Evolutionary conservation across 169 alveolate genomes (phyloP), one percentile per base, ranked within the genome.

Genomic region (Plasmodium gallinaceum): DNA sequence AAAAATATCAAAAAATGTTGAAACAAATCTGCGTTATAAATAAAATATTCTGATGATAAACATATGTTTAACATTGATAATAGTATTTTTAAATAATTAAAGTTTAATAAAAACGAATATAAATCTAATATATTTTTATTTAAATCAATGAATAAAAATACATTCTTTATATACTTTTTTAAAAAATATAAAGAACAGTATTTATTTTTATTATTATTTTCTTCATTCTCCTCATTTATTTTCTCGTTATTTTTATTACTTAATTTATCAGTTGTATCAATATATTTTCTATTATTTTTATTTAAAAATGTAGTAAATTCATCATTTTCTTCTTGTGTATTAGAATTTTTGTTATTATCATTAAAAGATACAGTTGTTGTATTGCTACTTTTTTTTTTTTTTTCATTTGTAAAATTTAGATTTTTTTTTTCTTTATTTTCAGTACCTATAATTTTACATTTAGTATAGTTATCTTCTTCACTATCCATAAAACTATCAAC

Each of bases 31-130:
- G 12, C 32, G 52, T 62, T 69, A 72, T 83, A 83, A 2, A 83
- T 69, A 83, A 83, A 83, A 42, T 70, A 66, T 61, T 83, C 91
- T 2, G 86, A 37, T 8, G 91, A 83, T 2, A 83, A 32, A 48
- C 86, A 83, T 16, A 62, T 83, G 18, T 83, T 83, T 46, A 83
- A 9, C 66, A 83, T 68, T 3, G 73, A 83, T 22, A 83, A 62
- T 6, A 83, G 66, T 37, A 83, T 5, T 7, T 51, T 70, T 43
- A 83, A 70, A 69, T 83, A 83, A 54, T 83, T 83, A 10, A 37
- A 26, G 16, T 70, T 52, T 5, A 69, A 18, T 9, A 83, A 16
- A 37, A 83, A 83, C 0, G 61, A 24, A 69, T 83, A 83, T 46
- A 70, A 57, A 69, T 62, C 68, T 9, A 83, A 43, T 5, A 69